A percentile compares a stretch with the other conserved stretches of the same genome.
These are phyloP conservation scores for Boletus sp. DNA, from an alignment of 768 basidiomycete species.

Conservation along the genomic window DNA sequence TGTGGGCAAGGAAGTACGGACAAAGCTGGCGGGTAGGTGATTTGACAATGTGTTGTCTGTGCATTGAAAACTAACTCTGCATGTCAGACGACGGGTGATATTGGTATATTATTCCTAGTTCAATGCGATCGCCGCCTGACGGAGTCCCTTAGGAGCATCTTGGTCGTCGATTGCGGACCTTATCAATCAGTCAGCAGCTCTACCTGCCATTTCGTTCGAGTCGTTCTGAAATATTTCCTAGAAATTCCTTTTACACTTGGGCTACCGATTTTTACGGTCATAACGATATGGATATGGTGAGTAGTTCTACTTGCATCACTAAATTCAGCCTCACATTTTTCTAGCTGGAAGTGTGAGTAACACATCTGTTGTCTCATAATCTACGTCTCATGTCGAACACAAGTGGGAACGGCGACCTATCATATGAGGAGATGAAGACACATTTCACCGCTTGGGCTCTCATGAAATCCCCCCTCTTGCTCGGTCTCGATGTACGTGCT, in stretches of 20 bases:
- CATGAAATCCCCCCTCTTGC: constrained; percentile 65
- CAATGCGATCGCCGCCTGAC: background rate
- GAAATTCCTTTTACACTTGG: constrained; percentile 62
- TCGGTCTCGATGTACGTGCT: constrained; percentile 52
- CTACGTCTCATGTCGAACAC: background rate
- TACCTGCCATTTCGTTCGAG: background rate
- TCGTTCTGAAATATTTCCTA: constrained; percentile 22
- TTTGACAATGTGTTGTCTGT: background rate
- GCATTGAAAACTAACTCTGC: constrained; percentile 1
- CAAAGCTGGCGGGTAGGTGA: constrained; percentile 62
- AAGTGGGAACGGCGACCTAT: constrained; percentile 62
- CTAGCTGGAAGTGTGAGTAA: constrained; percentile 54
- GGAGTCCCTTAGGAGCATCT: constrained; percentile 31
- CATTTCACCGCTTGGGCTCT: constrained; percentile 74
- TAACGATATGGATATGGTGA: constrained; percentile 67
- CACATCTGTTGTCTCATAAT: background rate
- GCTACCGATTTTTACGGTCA: constrained; percentile 66
- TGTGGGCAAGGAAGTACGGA: constrained; percentile 57
- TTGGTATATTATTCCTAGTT: constrained; percentile 29
- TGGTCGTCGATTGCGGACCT: constrained; percentile 53
- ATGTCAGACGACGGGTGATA: constrained; percentile 49
- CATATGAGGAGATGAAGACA: constrained; percentile 60
- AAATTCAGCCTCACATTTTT: background rate
- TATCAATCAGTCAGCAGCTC: constrained; percentile 46
- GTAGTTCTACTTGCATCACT: constrained; percentile 11